Evolutionary conservation across 2,329 filamentous ascomycete species (phyloP).

Genomic region (Laburnicola sp.): DNA sequence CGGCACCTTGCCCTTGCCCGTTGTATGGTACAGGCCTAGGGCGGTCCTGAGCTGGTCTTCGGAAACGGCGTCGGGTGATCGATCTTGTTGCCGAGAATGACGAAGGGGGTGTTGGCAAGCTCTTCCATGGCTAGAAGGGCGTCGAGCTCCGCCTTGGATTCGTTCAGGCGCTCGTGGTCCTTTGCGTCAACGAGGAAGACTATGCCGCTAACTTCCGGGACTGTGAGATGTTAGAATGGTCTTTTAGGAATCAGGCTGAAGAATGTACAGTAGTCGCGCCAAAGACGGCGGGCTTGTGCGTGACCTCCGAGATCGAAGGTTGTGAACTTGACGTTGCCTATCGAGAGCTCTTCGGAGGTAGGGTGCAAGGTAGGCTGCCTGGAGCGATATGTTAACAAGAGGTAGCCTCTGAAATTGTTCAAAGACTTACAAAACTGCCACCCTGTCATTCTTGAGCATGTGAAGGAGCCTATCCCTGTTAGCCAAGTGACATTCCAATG

Average conservation of each 20-base stretch:
- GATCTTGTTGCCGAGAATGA: slow-evolving; percentile 98
- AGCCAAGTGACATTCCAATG: slow-evolving; percentile 9
- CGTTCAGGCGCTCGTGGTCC: slow-evolving; percentile 89
- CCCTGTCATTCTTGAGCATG: slow-evolving; percentile 89
- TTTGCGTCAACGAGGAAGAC: slow-evolving; percentile 98
- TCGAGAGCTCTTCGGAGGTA: slow-evolving; percentile 67
- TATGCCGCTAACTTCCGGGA: slow-evolving; percentile 64
- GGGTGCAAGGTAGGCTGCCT: slow-evolving; percentile 39
- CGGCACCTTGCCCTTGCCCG: slow-evolving; percentile 44
- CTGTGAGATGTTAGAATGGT: slow-evolving; percentile 19
- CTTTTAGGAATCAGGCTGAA: neutral
- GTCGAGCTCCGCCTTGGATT: slow-evolving; percentile 97
- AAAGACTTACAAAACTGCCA: slow-evolving; percentile 75
- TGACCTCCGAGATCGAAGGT: slow-evolving; percentile 71
- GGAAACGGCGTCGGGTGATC: slow-evolving; percentile 91
- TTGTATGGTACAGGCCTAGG: slow-evolving; percentile 81
- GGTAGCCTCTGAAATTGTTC: too few species aligned
- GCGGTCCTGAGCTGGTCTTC: slow-evolving; percentile 94
- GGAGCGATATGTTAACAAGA: slow-evolving; percentile 8
- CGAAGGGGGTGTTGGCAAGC: slow-evolving; percentile 90
- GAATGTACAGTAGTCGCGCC: slow-evolving; percentile 44
- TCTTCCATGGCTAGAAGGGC: slow-evolving; percentile 95
- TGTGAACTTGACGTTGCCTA: slow-evolving; percentile 74
- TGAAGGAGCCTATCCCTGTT: slow-evolving; percentile 63
- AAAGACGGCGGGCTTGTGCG: slow-evolving; percentile 46